Conservation (phyloP, 352 stramenopile genomes). For the Globisporangium acanthophoron region DNA sequence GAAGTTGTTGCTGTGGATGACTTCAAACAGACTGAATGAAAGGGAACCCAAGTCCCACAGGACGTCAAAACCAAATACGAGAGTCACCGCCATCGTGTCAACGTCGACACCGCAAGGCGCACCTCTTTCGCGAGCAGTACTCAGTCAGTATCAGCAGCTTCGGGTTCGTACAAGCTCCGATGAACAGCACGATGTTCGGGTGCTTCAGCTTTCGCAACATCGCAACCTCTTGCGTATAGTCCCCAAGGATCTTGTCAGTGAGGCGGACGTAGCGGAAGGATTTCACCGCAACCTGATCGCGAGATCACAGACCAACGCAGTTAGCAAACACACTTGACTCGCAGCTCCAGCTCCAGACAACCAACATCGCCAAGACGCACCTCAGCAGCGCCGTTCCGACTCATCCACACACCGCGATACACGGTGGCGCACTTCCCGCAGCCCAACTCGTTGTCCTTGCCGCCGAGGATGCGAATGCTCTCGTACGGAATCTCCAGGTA, state of each 20-base stretch:
- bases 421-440: constrained; percentile 84
- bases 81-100: no score
- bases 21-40: constrained; percentile 69
- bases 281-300: constrained; percentile 68
- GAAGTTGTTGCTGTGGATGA: constrained; percentile 88
- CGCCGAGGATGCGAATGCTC: constrained; percentile 80
- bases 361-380: constrained; percentile 14
- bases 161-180: constrained; percentile 83
- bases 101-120: not conserved
- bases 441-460: constrained; percentile 85
- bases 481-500: constrained; percentile 87
- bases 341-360: not conserved
- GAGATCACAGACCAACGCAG: not conserved
- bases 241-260: constrained; percentile 83
- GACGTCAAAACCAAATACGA: not conserved
- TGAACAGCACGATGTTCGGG: constrained; percentile 89
- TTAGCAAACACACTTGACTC: constrained; percentile 1
- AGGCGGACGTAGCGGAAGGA: constrained; percentile 84
- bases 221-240: constrained; percentile 84
- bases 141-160: constrained; percentile 89
- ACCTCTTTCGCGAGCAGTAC: constrained; percentile 88
- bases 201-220: constrained; percentile 85
- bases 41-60: not conserved
- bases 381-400: constrained; percentile 73
- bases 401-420: constrained; percentile 85